These are phyloP conservation scores for Wickerhamiella sergipiensis DNA, from an alignment of 805 yeast genomes.

Conservation along the genomic window DNA sequence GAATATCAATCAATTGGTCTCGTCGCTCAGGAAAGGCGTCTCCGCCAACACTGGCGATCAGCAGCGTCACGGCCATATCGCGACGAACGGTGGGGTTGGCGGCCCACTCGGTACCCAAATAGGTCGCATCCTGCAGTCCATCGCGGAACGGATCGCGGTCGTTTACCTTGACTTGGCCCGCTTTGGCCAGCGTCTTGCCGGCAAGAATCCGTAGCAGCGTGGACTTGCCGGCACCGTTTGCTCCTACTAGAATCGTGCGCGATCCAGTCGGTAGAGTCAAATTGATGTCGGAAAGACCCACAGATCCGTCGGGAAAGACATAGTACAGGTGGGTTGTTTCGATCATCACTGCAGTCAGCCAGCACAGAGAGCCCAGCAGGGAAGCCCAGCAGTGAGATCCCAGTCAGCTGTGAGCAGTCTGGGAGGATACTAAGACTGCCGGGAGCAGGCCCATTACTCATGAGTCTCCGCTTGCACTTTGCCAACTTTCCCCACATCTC, in stretches of 20 bases:
- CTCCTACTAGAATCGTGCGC: conserved; percentile 72
- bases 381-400: background rate
- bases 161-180: conserved; percentile 58
- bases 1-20: conserved; percentile 54
- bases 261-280: conserved; percentile 55
- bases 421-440: too few relatives aligned
- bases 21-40: conserved; percentile 61
- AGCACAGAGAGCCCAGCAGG: background rate
- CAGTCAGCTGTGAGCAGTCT: too few relatives aligned
- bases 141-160: conserved; percentile 83
- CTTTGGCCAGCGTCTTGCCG: conserved; percentile 74
- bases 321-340: conserved; percentile 54
- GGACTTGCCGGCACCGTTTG: conserved; percentile 96
- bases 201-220: conserved; percentile 74
- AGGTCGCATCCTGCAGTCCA: conserved; percentile 39
- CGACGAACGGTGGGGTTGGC: conserved; percentile 77
- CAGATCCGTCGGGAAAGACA: conserved; percentile 45
- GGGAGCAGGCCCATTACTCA: background rate
- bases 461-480: conserved; percentile 13
- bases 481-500: conserved; percentile 40
- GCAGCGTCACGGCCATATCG: conserved; percentile 74
- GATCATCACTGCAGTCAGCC: conserved; percentile 31
- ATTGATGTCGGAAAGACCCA: conserved; percentile 55
- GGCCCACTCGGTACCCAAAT: conserved; percentile 97
- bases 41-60: conserved; percentile 76